These are phyloP conservation scores for Fagopyrum homotropicum DNA, from an alignment of 148 eudicot genomes.

Conservation along the genomic window DNA sequence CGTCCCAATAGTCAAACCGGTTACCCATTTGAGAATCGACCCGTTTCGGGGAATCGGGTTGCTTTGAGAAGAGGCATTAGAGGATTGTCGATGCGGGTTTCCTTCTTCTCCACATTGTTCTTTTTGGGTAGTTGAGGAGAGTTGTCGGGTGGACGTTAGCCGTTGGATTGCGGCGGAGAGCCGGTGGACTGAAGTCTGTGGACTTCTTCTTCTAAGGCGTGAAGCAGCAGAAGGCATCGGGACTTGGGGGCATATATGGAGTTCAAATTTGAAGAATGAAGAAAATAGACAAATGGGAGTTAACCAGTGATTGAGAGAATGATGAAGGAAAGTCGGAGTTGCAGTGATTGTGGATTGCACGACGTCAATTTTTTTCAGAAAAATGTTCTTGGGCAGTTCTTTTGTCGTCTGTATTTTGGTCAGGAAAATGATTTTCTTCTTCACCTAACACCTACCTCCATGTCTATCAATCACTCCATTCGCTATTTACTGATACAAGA, in stretches of 20 bases:
- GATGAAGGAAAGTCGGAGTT: neutral
- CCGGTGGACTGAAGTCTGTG: neutral
- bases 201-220: conserved; percentile 6
- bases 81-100: neutral
- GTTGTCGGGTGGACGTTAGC: conserved; percentile 4
- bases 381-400: neutral
- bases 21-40: neutral
- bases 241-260: neutral
- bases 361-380: neutral
- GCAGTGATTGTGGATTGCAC: neutral
- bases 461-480: no score
- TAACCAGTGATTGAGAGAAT: neutral
- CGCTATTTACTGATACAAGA: no score
- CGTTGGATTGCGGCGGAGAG: conserved; percentile 4
- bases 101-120: neutral
- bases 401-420: neutral
- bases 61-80: neutral
- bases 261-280: neutral
- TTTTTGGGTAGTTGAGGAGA: neutral
- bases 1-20: neutral
- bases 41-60: conserved; percentile 7
- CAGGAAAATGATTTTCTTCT: neutral
- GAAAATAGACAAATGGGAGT: neutral
- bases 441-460: no score
- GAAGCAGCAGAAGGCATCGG: conserved; percentile 9